Percentiles rank a stretch among this genome's conserved stretches.
phyloP scores from a whole-genome alignment of 164 flowering plant species.

The Chimonanthus praecox region DNA sequence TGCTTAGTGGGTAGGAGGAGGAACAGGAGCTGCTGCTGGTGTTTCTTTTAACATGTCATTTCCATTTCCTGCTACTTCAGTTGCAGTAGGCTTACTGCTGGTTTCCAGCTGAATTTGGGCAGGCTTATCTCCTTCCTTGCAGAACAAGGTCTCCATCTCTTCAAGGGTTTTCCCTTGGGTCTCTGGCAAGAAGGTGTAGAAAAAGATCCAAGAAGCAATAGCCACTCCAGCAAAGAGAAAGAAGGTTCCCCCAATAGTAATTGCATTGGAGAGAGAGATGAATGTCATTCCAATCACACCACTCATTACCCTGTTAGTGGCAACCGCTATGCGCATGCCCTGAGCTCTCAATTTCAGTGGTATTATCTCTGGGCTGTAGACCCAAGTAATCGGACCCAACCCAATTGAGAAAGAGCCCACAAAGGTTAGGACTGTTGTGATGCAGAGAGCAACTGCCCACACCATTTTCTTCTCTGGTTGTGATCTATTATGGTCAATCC shows the following conservation, averaged over 20 bases:
- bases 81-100: not conserved
- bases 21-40: not conserved
- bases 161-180: slow-evolving; percentile 57
- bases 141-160: slow-evolving; percentile 44
- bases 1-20: not conserved
- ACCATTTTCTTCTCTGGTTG: slow-evolving; percentile 18
- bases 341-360: no score
- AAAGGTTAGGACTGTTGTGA: slow-evolving; percentile 28
- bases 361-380: slow-evolving; percentile 61
- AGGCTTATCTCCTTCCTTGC: not conserved
- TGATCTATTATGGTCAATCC: slow-evolving; percentile 39
- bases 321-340: no score
- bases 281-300: no score
- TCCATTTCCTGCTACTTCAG: not conserved
- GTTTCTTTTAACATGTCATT: not conserved
- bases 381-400: slow-evolving; percentile 77
- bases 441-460: slow-evolving; percentile 45
- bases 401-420: slow-evolving; percentile 60
- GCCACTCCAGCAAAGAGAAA: slow-evolving; percentile 44
- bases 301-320: no score
- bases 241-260: slow-evolving; percentile 50
- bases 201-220: slow-evolving; percentile 36
- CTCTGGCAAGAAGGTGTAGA: slow-evolving; percentile 46
- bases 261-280: slow-evolving; percentile 37
- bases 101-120: not conserved